Percentiles rank a stretch among this genome's conserved stretches.
phyloP scores from a whole-genome alignment of 192 early-diverging fungal genomes.

The Backusella sp. region DNA sequence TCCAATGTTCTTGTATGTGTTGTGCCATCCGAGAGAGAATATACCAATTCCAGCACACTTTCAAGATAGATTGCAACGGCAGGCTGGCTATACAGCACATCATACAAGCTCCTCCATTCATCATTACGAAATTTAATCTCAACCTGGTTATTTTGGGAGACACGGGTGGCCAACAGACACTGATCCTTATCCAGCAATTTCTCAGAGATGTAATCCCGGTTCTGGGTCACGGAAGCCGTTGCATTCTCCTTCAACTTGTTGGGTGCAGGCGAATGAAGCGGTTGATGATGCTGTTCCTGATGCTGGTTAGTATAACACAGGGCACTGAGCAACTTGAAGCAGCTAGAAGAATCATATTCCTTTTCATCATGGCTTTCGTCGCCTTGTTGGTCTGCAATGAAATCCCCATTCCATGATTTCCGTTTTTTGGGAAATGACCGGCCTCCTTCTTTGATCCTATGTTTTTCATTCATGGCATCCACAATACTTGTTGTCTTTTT shows the following conservation, averaged over 20 bases:
- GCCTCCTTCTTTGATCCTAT: neutral
- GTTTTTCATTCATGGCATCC: neutral
- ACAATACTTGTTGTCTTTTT: neutral
- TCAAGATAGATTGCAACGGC: neutral
- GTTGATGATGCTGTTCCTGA: neutral
- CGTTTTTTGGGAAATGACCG: neutral
- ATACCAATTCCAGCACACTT: constrained; percentile 13
- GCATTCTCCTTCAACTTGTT: neutral
- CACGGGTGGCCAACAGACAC: constrained; percentile 3
- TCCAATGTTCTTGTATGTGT: constrained; percentile 12
- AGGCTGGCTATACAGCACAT: neutral
- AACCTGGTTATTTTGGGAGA: neutral
- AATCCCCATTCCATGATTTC: neutral
- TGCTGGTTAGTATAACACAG: neutral
- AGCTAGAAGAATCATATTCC: neutral
- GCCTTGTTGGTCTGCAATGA: neutral
- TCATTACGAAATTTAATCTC: constrained; percentile 10
- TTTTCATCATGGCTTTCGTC: neutral
- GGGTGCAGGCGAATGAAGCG: neutral
- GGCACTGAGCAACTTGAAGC: neutral
- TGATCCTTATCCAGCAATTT: neutral
- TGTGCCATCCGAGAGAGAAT: constrained; percentile 3
- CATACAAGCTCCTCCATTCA: constrained; percentile 16
- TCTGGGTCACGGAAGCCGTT: neutral
- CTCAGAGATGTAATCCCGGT: constrained; percentile 21